phyloP scores from a whole-genome alignment of 2,329 filamentous ascomycete genomes.

The Verticillium nubilum region DNA sequence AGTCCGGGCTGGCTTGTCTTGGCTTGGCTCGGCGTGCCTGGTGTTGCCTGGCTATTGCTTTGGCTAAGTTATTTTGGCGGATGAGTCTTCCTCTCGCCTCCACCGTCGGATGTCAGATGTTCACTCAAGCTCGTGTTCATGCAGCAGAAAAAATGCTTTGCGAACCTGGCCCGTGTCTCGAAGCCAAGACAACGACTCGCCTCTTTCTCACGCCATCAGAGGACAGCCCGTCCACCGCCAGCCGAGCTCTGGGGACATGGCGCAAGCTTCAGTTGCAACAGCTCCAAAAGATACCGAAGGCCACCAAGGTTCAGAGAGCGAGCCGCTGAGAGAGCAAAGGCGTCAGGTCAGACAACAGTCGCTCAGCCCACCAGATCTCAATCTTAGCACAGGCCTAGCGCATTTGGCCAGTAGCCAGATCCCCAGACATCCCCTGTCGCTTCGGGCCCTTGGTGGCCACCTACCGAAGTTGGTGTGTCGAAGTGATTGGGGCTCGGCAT shows the following conservation, averaged over 20 bases:
- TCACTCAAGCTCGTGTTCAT: background rate
- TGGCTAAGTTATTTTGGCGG: background rate
- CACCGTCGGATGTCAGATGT: background rate
- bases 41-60: too few species aligned
- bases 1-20: background rate
- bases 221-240: background rate
- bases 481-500: conserved; percentile 8
- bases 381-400: background rate
- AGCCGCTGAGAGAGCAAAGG: background rate
- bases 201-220: background rate
- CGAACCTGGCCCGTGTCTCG: background rate
- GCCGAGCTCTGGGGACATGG: background rate
- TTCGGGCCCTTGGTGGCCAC: background rate
- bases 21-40: background rate
- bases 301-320: background rate
- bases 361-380: background rate
- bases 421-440: background rate
- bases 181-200: background rate
- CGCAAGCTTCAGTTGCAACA: background rate
- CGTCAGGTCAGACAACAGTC: background rate
- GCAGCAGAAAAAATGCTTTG: background rate
- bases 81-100: background rate
- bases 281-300: background rate
- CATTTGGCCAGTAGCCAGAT: background rate
- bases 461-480: conserved; percentile 1